Conservation (phyloP, 768 basidiomycete genomes). For the Leccinum rimulosum region DNA sequence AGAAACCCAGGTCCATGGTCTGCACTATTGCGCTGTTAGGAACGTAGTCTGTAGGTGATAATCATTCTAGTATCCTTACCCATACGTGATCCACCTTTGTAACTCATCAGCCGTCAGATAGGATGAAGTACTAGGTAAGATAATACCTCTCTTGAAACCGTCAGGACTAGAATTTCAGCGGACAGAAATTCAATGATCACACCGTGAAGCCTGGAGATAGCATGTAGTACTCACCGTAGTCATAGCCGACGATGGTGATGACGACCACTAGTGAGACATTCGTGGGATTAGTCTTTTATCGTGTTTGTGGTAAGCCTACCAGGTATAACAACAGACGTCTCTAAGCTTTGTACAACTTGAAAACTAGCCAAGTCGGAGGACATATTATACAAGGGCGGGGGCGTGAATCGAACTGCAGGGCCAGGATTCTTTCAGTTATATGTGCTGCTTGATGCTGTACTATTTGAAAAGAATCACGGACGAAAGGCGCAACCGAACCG, state of each 20-base stretch:
- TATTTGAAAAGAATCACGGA: not conserved
- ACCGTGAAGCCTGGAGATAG: not conserved
- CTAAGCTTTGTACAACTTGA: not conserved
- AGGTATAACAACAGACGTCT: not conserved
- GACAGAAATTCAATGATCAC: not conserved
- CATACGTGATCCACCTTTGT: constrained; percentile 7
- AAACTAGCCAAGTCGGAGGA: not conserved
- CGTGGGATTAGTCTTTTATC: not conserved
- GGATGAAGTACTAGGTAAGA: not conserved
- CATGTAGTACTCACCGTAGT: constrained; percentile 9
- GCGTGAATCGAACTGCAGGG: not conserved
- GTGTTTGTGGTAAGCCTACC: not conserved
- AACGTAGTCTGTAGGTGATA: not conserved
- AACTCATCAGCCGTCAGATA: not conserved
- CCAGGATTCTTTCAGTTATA: not conserved
- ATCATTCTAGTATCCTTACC: not conserved
- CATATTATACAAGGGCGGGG: not conserved
- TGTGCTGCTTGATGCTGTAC: not conserved
- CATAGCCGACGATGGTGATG: constrained; percentile 9
- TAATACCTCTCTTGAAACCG: constrained; percentile 11
- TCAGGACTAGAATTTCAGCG: constrained; percentile 5
- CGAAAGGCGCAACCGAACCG: not conserved
- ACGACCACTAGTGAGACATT: not conserved
- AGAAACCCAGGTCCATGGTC: not conserved
- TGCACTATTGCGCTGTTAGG: not conserved